Base-by-base conservation (phyloP, 768 basidiomycete genomes). In the Termitomyces sp. region DNA sequence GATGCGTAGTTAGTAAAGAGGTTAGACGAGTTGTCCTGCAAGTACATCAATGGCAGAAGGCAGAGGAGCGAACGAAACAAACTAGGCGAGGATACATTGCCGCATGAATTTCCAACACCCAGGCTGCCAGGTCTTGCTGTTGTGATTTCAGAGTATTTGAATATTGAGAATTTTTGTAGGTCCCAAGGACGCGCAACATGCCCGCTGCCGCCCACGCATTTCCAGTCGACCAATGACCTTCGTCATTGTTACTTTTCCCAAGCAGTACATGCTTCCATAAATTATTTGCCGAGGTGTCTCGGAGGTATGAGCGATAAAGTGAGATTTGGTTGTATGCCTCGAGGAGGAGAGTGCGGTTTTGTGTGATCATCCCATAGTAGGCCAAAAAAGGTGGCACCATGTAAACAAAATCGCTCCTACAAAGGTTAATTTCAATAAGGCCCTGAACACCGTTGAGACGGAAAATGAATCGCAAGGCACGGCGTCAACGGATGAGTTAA, bases 191-290 rank as follows among this genome's bases (percentile, higher is more conserved):
- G 6, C 93, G 85, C 10, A 91, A 73, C 80, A 93, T 93, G 1
- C 94, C 93, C 17, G 84, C 87, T 0, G 91, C 90, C 0, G 89
- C 94, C 94, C 94, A 96, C 3, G 75, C 93, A 55, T 94, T 94
- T 0, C 92, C 92, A 4, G 91, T 91, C 1, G 87, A 81, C 91
- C 90, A 94, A 63, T 88, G 85, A 0, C 90, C 89, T 4, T 71
- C 62, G 62, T 94, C 91, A 21, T 69, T 77, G 26, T 70, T 73
- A 28, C 63, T 64, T 0, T 63, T 55, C 1, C 90, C 91, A 3
- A 89, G 68, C 0, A 81, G 67, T 51, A 94, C 80, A 65, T 95
- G 94, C 65, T 78, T 80, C 91, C 91, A 94, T 28, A 92, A 65
- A n/a, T 80, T 77, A 11, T 71, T 66, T 0, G 81, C 76, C 0